Base-by-base conservation (phyloP, 192 early-diverging fungal genomes). In the Entomortierella parvispora region DNA sequence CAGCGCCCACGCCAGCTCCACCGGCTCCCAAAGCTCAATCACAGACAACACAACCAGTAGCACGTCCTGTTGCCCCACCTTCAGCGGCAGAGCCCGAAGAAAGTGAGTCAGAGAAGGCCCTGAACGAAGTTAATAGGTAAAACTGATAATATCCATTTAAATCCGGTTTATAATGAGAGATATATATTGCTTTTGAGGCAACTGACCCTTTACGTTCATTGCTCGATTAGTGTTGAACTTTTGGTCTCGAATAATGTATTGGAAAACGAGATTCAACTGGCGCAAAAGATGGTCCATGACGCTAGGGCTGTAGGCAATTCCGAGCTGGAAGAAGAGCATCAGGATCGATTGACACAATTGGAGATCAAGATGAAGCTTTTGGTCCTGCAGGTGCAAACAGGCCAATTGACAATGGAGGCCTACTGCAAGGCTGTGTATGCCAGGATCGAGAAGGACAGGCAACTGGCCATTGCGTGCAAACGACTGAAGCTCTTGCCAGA, bases 321-420 rank as follows among this genome's bases (percentile, higher is more conserved):
- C 29, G 80, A 83, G 26, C 63, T 81, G 2, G 86, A 85, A 15
- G 90, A 92, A 9, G 89, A 92, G 42, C 71, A 90, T 23, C 63
- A 81, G 50, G 91, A 93, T 76, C 70, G 86, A 45, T 85, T 92
- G 65, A 78, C 79, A 34, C 86, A 83, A 28, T 79, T 92, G 28
- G 90, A 93, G 51, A 85, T 95, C 55, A 90, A 91, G 61, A 88
- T 90, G 85, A 87, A 93, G 63, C 72, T 93, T 72, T 76, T 94
- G 4, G 85, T 92, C 9, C 87, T 90, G 2, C 76, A 86, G 56
- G 91, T 95, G 2, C 88, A 90, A 61, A 82, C 87, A 3, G 93
- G 93, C 4, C 79, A 84, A 55, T 69, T 95, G 48, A 87, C 89
- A 3, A 92, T 95, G 84, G 84, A 85, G 9, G 83, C 63, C n/a